phyloP scores from a whole-genome alignment of 192 early-diverging fungal species.

The Glomus cerebriforme region DNA sequence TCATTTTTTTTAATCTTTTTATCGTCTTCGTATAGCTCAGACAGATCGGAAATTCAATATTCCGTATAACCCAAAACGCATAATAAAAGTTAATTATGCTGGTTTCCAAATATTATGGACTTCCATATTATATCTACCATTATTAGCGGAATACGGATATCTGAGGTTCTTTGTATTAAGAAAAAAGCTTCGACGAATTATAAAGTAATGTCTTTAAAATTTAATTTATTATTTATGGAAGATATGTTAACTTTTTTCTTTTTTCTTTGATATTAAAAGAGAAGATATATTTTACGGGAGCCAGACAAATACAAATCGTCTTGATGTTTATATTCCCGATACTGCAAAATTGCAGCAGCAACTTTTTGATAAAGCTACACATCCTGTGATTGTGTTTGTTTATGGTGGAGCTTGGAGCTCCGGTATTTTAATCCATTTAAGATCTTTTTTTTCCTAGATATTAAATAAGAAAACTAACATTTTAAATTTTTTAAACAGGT shows the following conservation, averaged over 20 bases:
- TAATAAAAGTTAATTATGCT: constrained; percentile 44
- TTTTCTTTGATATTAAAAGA: background rate
- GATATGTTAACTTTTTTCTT: background rate
- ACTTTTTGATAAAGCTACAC: background rate
- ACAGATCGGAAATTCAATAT: constrained; percentile 41
- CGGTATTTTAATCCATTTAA: constrained; percentile 34
- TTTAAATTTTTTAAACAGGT: background rate
- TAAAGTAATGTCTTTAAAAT: background rate
- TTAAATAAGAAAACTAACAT: background rate
- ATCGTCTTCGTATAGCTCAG: constrained; percentile 29
- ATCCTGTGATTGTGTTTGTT: constrained; percentile 56
- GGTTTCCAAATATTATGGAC: constrained; percentile 26
- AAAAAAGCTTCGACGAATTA: background rate
- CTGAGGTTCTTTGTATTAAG: constrained; percentile 41
- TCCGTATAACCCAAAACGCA: constrained; percentile 40
- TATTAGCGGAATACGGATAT: constrained; percentile 37
- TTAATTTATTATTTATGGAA: no score
- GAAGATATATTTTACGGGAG: constrained; percentile 28
- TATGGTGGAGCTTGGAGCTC: constrained; percentile 59
- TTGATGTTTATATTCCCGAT: constrained; percentile 45
- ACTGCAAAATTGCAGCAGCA: background rate
- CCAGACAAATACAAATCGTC: background rate
- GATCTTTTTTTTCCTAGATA: background rate
- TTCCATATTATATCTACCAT: constrained; percentile 34
- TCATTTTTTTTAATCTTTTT: background rate